Percentiles rank a stretch among this genome's conserved stretches.
Evolutionary conservation across 164 flowering plant species (phyloP).

Genomic region (Magnolia sinica): DNA sequence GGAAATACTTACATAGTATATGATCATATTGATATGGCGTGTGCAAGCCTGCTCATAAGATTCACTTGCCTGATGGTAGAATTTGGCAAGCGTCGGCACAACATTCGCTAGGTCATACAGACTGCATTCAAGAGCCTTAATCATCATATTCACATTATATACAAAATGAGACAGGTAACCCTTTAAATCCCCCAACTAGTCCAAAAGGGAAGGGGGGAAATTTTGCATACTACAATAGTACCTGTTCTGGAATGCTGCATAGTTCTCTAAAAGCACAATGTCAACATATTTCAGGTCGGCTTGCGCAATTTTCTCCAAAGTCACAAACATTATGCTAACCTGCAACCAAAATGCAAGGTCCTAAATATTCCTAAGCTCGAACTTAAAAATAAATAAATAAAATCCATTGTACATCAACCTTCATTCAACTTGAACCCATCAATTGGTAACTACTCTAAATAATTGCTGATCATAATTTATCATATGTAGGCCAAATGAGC

Average conservation of each 20-base stretch:
- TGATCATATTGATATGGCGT: constrained; percentile 84
- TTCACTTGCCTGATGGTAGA: constrained; percentile 98
- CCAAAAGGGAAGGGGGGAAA: neutral
- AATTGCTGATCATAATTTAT: too few species aligned
- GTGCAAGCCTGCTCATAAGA: constrained; percentile 96
- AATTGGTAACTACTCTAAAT: neutral
- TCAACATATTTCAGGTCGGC: constrained; percentile 85
- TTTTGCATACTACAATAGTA: constrained; percentile 18
- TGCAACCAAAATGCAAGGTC: constrained; percentile 24
- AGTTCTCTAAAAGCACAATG: constrained; percentile 84
- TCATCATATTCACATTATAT: neutral
- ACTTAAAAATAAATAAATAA: neutral
- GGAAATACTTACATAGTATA: constrained; percentile 54
- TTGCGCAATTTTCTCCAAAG: constrained; percentile 89
- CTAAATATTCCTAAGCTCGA: neutral
- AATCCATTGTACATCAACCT: neutral
- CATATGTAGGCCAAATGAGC: too few species aligned
- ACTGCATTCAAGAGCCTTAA: constrained; percentile 47
- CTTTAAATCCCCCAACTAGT: neutral
- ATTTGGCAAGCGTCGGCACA: constrained; percentile 93
- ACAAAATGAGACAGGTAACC: neutral
- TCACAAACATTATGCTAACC: constrained; percentile 93
- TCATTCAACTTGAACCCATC: neutral
- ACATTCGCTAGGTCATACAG: constrained; percentile 97
- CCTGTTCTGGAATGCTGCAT: constrained; percentile 99